Evolutionary conservation across 352 stramenopile genomes (phyloP).

Genomic region (Poterioochromonas sp.): DNA sequence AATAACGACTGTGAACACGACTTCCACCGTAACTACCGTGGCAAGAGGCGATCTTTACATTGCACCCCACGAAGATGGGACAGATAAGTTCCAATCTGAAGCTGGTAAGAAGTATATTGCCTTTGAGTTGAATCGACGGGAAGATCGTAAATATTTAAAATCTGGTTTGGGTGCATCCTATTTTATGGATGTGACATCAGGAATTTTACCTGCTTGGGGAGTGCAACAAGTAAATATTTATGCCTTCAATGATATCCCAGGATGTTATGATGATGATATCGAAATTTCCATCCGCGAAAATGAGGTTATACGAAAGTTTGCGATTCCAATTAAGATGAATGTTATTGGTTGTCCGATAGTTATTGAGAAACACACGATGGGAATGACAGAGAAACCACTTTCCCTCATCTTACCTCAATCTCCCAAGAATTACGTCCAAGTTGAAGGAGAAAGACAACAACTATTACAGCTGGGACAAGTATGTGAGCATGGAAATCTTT

Average conservation of each 20-base stretch:
- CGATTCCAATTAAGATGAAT: not conserved
- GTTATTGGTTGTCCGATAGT: slow-evolving; percentile 29
- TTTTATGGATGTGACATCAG: not conserved
- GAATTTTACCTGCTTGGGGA: slow-evolving; percentile 20
- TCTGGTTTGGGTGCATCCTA: not conserved
- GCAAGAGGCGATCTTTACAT: not conserved
- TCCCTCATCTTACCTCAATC: too few relatives aligned
- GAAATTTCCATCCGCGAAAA: not conserved
- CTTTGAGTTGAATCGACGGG: not conserved
- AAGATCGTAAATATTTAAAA: slow-evolving; percentile 11
- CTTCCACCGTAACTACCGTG: not conserved
- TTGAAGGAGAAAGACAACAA: not conserved
- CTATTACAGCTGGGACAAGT: slow-evolving; percentile 18
- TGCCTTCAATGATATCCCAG: slow-evolving; percentile 28
- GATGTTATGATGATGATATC: slow-evolving; percentile 33
- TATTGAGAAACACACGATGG: slow-evolving; percentile 19
- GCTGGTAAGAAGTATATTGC: slow-evolving; percentile 23
- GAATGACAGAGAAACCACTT: slow-evolving; percentile 1
- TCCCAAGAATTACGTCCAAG: too few relatives aligned
- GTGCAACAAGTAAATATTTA: not conserved
- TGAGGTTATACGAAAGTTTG: not conserved
- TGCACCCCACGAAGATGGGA: slow-evolving; percentile 23
- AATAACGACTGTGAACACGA: not conserved
- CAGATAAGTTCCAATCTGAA: slow-evolving; percentile 7
- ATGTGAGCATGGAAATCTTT: not conserved